These are phyloP conservation scores for Cyathus striatus DNA, from an alignment of 768 basidiomycete genomes.

Conservation along the genomic window DNA sequence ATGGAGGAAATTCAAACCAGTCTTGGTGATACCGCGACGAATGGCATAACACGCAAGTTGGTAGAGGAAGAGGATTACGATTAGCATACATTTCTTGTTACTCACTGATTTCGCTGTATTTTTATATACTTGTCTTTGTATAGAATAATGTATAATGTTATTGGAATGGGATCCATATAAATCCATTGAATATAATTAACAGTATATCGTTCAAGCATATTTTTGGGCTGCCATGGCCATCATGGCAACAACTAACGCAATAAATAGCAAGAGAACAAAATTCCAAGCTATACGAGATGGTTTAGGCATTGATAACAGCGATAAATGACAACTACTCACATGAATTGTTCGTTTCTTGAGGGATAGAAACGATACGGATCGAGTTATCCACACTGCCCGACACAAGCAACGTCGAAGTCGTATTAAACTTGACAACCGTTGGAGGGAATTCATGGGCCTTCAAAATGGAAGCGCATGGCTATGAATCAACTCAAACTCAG, in stretches of 20 bases:
- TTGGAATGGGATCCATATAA: too few relatives aligned
- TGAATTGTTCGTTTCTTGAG: conserved; percentile 77
- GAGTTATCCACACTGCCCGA: conserved; percentile 91
- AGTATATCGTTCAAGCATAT: too few relatives aligned
- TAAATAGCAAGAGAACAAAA: conserved; percentile 34
- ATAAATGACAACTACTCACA: too few relatives aligned
- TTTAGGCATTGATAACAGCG: too few relatives aligned
- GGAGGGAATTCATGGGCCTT: conserved; percentile 95
- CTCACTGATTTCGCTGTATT: background rate
- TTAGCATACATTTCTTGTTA: conserved; percentile 20
- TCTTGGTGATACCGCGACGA: conserved; percentile 35
- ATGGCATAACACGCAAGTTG: conserved; percentile 72
- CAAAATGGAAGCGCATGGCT: conserved; percentile 86
- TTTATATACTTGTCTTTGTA: background rate
- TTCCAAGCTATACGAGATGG: background rate
- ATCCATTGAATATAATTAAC: background rate
- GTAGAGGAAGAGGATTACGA: conserved; percentile 89
- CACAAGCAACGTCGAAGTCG: conserved; percentile 71
- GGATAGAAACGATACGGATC: conserved; percentile 58
- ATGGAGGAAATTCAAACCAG: conserved; percentile 75
- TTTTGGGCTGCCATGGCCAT: too few relatives aligned
- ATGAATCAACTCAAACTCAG: conserved; percentile 5
- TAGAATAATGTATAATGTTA: too few relatives aligned
- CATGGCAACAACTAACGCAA: conserved; percentile 6
- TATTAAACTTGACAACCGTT: conserved; percentile 86